Percentiles rank a stretch among this genome's conserved stretches.
phyloP scores from a whole-genome alignment of 106 monocot species.

The Dioscorea dumetorum region DNA sequence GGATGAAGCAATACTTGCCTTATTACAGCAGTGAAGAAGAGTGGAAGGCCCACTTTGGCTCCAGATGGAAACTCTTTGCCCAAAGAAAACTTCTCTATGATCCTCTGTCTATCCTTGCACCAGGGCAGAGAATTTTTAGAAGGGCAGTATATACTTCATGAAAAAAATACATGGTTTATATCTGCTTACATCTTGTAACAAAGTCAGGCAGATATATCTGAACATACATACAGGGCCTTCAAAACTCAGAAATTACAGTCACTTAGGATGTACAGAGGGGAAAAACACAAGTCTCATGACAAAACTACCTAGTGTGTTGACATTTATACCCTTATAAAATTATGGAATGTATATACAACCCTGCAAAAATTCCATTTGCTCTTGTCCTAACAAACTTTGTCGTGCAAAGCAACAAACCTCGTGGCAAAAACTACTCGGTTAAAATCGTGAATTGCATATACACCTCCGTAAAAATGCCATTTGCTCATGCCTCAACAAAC shows the following conservation, averaged over 20 bases:
- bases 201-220: background rate
- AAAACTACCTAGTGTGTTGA: too few relatives aligned
- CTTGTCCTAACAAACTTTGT: too few relatives aligned
- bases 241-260: too few relatives aligned
- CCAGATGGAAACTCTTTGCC: slow-evolving; percentile 57
- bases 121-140: slow-evolving; percentile 86
- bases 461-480: too few relatives aligned
- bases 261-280: background rate
- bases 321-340: too few relatives aligned
- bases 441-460: too few relatives aligned
- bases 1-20: slow-evolving; percentile 84
- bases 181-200: background rate
- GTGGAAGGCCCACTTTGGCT: slow-evolving; percentile 82
- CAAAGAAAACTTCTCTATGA: slow-evolving; percentile 68
- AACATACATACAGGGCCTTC: background rate
- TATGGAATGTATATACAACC: too few relatives aligned
- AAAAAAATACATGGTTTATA: background rate
- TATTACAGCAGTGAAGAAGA: slow-evolving; percentile 65
- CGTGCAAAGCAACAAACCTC: too few relatives aligned
- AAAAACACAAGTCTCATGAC: too few relatives aligned
- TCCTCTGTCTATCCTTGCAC: slow-evolving; percentile 83
- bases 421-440: background rate
- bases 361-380: too few relatives aligned
- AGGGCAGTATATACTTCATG: slow-evolving; percentile 11
- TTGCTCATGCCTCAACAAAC: too few relatives aligned